Percentiles rank a stretch among this genome's conserved stretches.
These are phyloP conservation scores for Xanthoparmelia taractica DNA, from an alignment of 495 filamentous ascomycete genomes.

Conservation along the genomic window DNA sequence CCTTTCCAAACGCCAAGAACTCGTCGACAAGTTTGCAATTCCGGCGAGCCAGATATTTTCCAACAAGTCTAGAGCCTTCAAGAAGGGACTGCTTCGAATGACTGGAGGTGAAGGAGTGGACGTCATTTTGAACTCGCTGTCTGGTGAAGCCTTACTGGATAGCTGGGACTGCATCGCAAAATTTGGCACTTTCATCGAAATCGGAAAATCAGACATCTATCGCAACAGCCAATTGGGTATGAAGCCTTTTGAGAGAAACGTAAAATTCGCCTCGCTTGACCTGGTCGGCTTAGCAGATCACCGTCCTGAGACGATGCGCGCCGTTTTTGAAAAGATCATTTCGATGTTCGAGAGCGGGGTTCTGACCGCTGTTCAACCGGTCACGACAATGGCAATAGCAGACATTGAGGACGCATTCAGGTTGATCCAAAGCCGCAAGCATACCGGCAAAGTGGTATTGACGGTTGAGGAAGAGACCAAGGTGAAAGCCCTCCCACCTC, in stretches of 20 bases:
- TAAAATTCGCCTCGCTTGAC: constrained; percentile 32
- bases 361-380: too few species aligned
- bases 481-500: too few species aligned
- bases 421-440: too few species aligned
- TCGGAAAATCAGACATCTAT: constrained; percentile 33
- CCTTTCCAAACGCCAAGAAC: constrained; percentile 7
- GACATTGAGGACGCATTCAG: too few species aligned
- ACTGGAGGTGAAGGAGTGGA: constrained; percentile 26
- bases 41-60: constrained; percentile 2
- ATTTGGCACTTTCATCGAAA: constrained; percentile 42
- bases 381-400: too few species aligned
- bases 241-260: constrained; percentile 36
- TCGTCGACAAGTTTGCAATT: constrained; percentile 13
- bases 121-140: constrained; percentile 22
- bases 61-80: constrained; percentile 25
- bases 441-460: too few species aligned
- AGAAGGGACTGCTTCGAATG: constrained; percentile 25
- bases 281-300: neutral
- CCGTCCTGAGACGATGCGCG: too few species aligned
- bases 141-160: constrained; percentile 28
- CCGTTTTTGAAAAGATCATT: too few species aligned
- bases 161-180: constrained; percentile 40
- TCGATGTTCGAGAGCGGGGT: too few species aligned
- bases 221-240: constrained; percentile 34
- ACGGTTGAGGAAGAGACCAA: too few species aligned